Percentiles rank a stretch among this genome's conserved stretches.
phyloP scores from a whole-genome alignment of 2,329 filamentous ascomycete species.

The Paramyrothecium sp. region DNA sequence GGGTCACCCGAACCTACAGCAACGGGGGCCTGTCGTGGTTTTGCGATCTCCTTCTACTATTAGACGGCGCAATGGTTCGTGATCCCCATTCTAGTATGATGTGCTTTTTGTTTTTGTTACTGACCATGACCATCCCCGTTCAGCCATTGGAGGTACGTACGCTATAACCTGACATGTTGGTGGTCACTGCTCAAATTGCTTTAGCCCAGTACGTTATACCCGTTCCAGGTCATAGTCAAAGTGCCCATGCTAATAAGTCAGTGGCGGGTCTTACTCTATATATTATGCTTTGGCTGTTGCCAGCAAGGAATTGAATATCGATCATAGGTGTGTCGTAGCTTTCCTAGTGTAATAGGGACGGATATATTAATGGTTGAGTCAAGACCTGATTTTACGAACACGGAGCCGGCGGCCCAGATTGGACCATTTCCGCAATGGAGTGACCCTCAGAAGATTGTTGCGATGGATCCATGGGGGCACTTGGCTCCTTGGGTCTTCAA shows the following conservation, averaged over 20 bases:
- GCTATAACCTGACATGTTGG: background rate
- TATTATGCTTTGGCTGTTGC: constrained; percentile 93
- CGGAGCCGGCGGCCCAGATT: constrained; percentile 86
- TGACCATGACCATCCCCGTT: constrained; percentile 9
- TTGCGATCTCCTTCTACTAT: constrained; percentile 75
- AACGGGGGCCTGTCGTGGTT: constrained; percentile 85
- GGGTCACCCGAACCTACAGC: constrained; percentile 73
- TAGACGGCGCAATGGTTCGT: constrained; percentile 74
- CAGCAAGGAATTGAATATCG: constrained; percentile 79
- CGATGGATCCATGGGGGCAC: constrained; percentile 95
- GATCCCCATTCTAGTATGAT: background rate
- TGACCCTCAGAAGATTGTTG: constrained; percentile 90
- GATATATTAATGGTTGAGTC: background rate
- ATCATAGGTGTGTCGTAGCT: constrained; percentile 59
- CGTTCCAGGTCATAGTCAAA: background rate
- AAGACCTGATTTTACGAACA: constrained; percentile 67
- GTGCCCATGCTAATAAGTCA: constrained; percentile 15
- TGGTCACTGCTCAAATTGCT: constrained; percentile 17
- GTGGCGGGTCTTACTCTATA: constrained; percentile 89
- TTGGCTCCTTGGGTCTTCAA: constrained; percentile 81
- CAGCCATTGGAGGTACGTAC: constrained; percentile 57
- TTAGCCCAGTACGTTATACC: constrained; percentile 29
- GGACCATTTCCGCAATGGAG: constrained; percentile 89
- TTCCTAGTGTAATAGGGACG: too few species aligned
- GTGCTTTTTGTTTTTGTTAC: constrained; percentile 5